Conservation (phyloP, 352 stramenopile genomes). For the Peronospora tabacina region DNA sequence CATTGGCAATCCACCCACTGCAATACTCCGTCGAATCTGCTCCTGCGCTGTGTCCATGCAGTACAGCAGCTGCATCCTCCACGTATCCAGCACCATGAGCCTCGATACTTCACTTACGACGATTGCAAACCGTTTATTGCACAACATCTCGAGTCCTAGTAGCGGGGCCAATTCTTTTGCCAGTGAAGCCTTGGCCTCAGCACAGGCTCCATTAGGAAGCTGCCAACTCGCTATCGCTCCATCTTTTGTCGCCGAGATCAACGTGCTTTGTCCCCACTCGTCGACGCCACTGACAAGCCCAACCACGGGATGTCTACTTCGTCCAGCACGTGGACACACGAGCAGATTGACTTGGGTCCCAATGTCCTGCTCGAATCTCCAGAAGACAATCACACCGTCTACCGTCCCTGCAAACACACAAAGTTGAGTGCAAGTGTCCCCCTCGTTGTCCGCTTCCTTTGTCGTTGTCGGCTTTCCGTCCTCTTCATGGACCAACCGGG, state of each 20-base stretch:
- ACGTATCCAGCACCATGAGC: conserved; percentile 75
- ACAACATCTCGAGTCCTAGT: conserved; percentile 64
- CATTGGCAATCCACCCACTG: conserved; percentile 50
- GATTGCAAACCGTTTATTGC: conserved; percentile 59
- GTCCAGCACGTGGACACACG: conserved; percentile 28
- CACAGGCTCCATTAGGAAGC: conserved; percentile 57
- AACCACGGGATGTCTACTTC: conserved; percentile 32
- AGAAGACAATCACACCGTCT: conserved; percentile 63
- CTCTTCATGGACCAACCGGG: conserved; percentile 17
- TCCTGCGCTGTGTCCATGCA: conserved; percentile 75
- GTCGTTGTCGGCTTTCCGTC: conserved; percentile 26
- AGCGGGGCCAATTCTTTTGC: conserved; percentile 55
- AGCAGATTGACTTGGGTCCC: conserved; percentile 68
- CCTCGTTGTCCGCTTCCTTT: conserved; percentile 29
- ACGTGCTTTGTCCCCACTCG: conserved; percentile 69
- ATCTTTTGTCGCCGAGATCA: conserved; percentile 49
- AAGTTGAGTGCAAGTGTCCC: conserved; percentile 36
- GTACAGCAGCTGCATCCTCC: conserved; percentile 60
- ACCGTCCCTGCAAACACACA: conserved; percentile 64
- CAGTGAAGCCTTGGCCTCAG: conserved; percentile 39
- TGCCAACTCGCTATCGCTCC: conserved; percentile 57
- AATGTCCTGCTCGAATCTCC: conserved; percentile 49
- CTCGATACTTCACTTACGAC: conserved; percentile 62
- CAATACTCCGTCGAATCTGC: conserved; percentile 64
- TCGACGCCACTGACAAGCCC: conserved; percentile 62